These are phyloP conservation scores for Avena sativa DNA, from an alignment of 176 grass and related monocot genomes.

Conservation along the genomic window DNA sequence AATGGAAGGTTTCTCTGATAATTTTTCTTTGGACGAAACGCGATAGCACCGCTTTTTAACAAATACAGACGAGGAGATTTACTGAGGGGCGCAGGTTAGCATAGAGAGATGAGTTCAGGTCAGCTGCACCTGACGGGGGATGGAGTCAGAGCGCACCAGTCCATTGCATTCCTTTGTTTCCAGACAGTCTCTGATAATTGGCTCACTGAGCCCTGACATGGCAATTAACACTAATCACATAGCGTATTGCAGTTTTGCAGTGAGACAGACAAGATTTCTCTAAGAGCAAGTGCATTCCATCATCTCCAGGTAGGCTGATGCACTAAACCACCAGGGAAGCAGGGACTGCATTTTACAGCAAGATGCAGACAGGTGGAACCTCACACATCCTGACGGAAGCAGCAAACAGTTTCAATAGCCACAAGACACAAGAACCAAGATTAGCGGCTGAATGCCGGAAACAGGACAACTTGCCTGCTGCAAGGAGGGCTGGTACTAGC, in stretches of 20 bases:
- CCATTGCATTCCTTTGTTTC: too few species aligned
- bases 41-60: too few species aligned
- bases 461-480: constrained; percentile 25
- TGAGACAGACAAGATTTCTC: constrained; percentile 24
- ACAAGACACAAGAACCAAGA: not conserved
- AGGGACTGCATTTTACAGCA: not conserved
- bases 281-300: not conserved
- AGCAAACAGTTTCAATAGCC: not conserved
- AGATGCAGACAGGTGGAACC: not conserved
- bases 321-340: not conserved
- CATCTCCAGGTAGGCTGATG: not conserved
- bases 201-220: not conserved
- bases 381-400: not conserved
- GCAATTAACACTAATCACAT: not conserved
- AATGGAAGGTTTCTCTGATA: too few species aligned
- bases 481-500: not conserved
- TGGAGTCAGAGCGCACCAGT: too few species aligned
- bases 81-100: too few species aligned
- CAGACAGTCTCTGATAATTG: too few species aligned
- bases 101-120: too few species aligned
- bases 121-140: too few species aligned
- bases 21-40: too few species aligned
- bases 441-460: not conserved
- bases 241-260: not conserved
- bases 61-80: too few species aligned